phyloP scores from a whole-genome alignment of 75 land plant species.

The Sequoiadendron giganteum region DNA sequence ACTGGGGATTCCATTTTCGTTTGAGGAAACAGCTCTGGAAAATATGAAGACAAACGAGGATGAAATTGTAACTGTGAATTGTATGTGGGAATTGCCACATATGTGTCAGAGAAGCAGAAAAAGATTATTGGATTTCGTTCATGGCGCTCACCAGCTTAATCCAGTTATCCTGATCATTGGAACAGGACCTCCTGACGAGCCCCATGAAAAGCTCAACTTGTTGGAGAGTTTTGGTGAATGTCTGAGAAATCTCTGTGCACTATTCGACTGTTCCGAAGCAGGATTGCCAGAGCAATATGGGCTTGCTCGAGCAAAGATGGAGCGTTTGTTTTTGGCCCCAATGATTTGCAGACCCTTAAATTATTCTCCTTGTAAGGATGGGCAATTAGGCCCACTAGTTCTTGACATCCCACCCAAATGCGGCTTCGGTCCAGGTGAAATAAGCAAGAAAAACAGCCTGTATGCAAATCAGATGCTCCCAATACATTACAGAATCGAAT shows the following conservation, averaged over 20 bases:
- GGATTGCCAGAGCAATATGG: constrained; percentile 35
- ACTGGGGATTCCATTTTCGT: constrained; percentile 50
- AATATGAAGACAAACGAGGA: constrained; percentile 25
- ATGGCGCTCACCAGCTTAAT: constrained; percentile 17
- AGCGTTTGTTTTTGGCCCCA: constrained; percentile 47
- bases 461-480: not conserved
- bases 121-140: constrained; percentile 38
- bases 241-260: constrained; percentile 50
- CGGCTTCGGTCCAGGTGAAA: not conserved
- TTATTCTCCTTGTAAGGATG: not conserved
- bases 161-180: constrained; percentile 18
- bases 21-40: constrained; percentile 46
- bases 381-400: not conserved
- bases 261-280: constrained; percentile 67
- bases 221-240: constrained; percentile 38
- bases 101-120: constrained; percentile 19
- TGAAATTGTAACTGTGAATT: constrained; percentile 59
- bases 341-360: constrained; percentile 25
- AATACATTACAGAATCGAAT: not conserved
- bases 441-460: not conserved
- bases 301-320: constrained; percentile 37
- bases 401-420: not conserved
- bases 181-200: constrained; percentile 35
- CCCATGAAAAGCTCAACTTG: not conserved
- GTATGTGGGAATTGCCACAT: constrained; percentile 58